These are phyloP conservation scores for Boletus pseudo-olivaceus DNA, from an alignment of 768 basidiomycete species.

Conservation along the genomic window DNA sequence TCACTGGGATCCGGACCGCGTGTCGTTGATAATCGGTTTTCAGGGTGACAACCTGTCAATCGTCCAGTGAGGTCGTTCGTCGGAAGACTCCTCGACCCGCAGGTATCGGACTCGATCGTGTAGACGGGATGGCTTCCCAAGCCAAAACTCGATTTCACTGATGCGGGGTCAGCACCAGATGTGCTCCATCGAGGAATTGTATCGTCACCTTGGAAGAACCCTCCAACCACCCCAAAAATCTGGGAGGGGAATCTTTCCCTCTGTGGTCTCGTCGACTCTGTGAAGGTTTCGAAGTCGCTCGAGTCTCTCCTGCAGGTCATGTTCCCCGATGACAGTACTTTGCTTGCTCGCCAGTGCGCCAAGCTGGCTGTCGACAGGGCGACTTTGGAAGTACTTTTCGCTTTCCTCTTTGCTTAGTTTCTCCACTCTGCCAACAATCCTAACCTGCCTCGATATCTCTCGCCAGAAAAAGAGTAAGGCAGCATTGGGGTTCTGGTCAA, in stretches of 20 bases:
- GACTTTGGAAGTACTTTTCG: conserved; percentile 74
- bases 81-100: conserved; percentile 45
- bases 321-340: conserved; percentile 74
- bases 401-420: conserved; percentile 69
- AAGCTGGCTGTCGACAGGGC: conserved; percentile 80
- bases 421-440: conserved; percentile 84
- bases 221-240: conserved; percentile 98
- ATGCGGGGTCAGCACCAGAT: conserved; percentile 6
- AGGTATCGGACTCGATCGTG: conserved; percentile 87
- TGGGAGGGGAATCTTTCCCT: conserved; percentile 63
- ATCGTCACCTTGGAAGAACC: conserved; percentile 75
- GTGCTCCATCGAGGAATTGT: not conserved
- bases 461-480: conserved; percentile 91
- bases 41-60: conserved; percentile 78
- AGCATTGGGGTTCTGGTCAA: conserved; percentile 72
- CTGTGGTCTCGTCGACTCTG: conserved; percentile 40
- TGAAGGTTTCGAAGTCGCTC: conserved; percentile 58
- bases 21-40: conserved; percentile 7
- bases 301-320: conserved; percentile 60
- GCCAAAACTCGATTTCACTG: conserved; percentile 97
- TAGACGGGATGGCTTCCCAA: conserved; percentile 90
- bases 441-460: conserved; percentile 74
- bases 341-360: conserved; percentile 96
- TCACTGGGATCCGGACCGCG: not conserved
- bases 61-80: conserved; percentile 61